These are phyloP conservation scores for Rhynchospora breviuscula DNA, from an alignment of 176 grass and related monocot species.

Conservation along the genomic window DNA sequence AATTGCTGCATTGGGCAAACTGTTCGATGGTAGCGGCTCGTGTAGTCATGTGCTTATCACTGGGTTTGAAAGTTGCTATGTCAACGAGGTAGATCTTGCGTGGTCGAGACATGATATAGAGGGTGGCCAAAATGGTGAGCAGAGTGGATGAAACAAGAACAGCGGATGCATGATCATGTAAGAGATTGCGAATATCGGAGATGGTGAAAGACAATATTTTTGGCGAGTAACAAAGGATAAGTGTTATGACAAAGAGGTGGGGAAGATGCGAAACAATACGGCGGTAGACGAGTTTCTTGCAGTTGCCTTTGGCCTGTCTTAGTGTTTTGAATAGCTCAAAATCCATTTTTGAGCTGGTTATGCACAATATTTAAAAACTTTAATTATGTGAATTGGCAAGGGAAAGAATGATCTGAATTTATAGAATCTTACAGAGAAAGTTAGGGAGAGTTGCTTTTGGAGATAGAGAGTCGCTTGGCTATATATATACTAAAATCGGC, in stretches of 20 bases:
- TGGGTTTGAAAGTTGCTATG: conserved; percentile 41
- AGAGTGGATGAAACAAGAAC: conserved; percentile 13
- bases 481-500: conserved; percentile 10
- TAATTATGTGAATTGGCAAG: background rate
- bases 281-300: conserved; percentile 31
- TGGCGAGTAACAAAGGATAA: conserved; percentile 9
- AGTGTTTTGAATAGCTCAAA: conserved; percentile 21
- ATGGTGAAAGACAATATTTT: conserved; percentile 11
- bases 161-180: background rate
- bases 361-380: background rate
- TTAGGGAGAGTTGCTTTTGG: background rate
- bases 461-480: background rate
- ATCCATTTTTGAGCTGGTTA: conserved; percentile 13
- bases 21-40: conserved; percentile 55
- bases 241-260: conserved; percentile 18
- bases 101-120: conserved; percentile 34
- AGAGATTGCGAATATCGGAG: background rate
- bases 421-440: conserved; percentile 16
- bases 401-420: background rate
- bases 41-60: conserved; percentile 35
- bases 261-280: conserved; percentile 27
- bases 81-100: conserved; percentile 72
- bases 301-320: conserved; percentile 26
- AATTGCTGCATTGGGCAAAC: conserved; percentile 40
- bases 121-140: background rate